Evolutionary conservation across 768 basidiomycete species (phyloP), one percentile per base, ranked within the genome.

Genomic region (Macrolepiota fuliginosa): DNA sequence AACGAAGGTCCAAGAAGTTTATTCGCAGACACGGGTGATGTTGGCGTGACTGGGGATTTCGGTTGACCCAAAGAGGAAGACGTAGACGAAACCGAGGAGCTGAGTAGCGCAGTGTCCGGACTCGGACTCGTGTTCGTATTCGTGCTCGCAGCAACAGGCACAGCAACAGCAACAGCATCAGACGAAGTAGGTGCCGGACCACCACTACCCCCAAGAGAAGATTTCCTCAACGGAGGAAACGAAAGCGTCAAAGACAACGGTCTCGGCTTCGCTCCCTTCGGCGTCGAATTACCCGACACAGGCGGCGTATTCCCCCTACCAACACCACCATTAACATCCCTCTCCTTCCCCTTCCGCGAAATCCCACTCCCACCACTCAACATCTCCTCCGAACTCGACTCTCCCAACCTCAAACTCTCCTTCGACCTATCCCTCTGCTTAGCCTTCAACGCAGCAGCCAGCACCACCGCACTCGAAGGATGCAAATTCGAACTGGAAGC

Each of bases 401-500:
- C 32, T 15, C 22, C 35, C 11, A 50, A 9, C 29, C 40, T n/a
- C 40, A 68, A 54, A 35, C 67, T 70, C 37, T 71, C 69, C 45
- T 59, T 70, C 47, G 70, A 70, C 12, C 63, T 60, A 19, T 68
- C 57, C 45, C n/a, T 35, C 17, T 42, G 29, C 47, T 60, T 69
- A 29, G 71, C 67, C 13, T 63, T 61, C 27, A 63, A 59, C 17
- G 59, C 56, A 27, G 55, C 47, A 51, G 42, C 56, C 52, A 25
- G 37, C 35, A 46, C 25, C 4, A 17, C 53, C 56, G 61, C 52
- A 58, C 25, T 61, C 27, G 36, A 59, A 40, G 58, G 53, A 50
- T 47, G 51, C 11, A 73, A 65, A 59, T 67, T 71, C 7, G 68
- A 63, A 1, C 67, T 67, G 0, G 76, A 78, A 3, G 64, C 67